Base-by-base conservation (phyloP, 495 filamentous ascomycete genomes). In the Penicillium herquei region DNA sequence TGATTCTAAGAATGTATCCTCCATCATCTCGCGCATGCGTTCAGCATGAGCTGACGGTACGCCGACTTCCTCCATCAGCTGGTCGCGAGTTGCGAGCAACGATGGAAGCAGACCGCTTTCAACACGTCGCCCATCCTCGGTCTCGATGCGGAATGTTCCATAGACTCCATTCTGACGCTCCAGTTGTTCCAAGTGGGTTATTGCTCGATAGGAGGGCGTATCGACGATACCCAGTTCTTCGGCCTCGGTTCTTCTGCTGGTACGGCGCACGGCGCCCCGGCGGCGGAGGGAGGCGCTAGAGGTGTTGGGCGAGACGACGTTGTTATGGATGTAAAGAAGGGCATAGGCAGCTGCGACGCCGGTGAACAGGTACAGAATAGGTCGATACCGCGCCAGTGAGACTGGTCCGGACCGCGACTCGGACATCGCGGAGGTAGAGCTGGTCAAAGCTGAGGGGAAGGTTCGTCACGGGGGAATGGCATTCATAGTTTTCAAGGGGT, bases 11-110 rank as follows among this genome's bases (percentile, higher is more conserved):
- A 81, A 78, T 1, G 73, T 73, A 39, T 75, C 74, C 49, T 81
- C 78, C 72, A 81, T 75, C 71, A 78, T 77, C 56, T 77, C 68
- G 39, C 76, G 75, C 66, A 79, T 74, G 53, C 70, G 68, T 57
- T 74, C 72, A 14, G 78, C 78, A 57, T 78, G 72, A 45, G 63
- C 69, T 14, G 64, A 45, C 3, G 67, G 69, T 12, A 77, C 72
- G 8, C 73, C 73, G 5, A 77, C 73, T 48, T 76, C 69, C 51
- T 71, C 70, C 72, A 75, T 75, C 43, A 81, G 64, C 50, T 78
- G 76, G 49, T 77, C 71, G 32, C 74, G 71, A 10, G 76, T 78
- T 42, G 70, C 72, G 11, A 77, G 69, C 11, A 76, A 58, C 9
- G 74, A 75, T 30, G 76, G 78, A 14, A 81, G 66, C 31, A 76